Evolutionary conservation across 805 yeast genomes (phyloP).

Genomic region (Vanderwaltozyma tropicalis): DNA sequence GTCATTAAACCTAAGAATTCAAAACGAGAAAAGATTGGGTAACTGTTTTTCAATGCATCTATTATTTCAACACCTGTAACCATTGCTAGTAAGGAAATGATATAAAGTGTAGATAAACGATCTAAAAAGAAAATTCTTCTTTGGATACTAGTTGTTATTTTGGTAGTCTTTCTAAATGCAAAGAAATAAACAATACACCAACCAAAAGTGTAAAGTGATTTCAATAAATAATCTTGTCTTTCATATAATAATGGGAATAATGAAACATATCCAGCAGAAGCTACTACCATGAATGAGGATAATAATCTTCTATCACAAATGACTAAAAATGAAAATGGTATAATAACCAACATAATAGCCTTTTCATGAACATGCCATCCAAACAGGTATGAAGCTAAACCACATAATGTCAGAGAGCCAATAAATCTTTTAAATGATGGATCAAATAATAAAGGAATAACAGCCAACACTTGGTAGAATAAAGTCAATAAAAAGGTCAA

Average conservation of each 20-base stretch:
- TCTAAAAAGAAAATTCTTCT: slow-evolving; percentile 57
- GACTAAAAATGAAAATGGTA: slow-evolving; percentile 77
- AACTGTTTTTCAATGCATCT: slow-evolving; percentile 47
- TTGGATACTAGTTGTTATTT: slow-evolving; percentile 30
- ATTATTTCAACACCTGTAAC: slow-evolving; percentile 38
- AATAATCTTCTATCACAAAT: slow-evolving; percentile 61
- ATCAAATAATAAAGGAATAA: slow-evolving; percentile 56
- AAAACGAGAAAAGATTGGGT: slow-evolving; percentile 42
- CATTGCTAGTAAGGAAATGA: slow-evolving; percentile 57
- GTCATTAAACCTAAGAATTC: slow-evolving; percentile 75
- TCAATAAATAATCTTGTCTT: slow-evolving; percentile 69
- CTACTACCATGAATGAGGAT: slow-evolving; percentile 58
- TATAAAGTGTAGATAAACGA: slow-evolving; percentile 55
- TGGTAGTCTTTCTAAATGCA: slow-evolving; percentile 61
- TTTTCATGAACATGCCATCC: slow-evolving; percentile 99
- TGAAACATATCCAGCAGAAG: slow-evolving; percentile 75
- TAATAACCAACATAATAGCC: slow-evolving; percentile 79
- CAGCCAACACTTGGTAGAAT: slow-evolving; percentile 73
- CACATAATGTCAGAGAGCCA: slow-evolving; percentile 81
- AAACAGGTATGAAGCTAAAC: slow-evolving; percentile 79
- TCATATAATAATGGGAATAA: slow-evolving; percentile 80
- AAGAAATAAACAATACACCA: slow-evolving; percentile 77
- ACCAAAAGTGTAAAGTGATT: slow-evolving; percentile 63
- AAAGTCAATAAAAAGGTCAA: slow-evolving; percentile 69
- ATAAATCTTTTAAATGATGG: slow-evolving; percentile 73